Evolutionary conservation across 306 rosid genomes (phyloP), one percentile per base, ranked within the genome.

Genomic region (Heteromeles arbutifolia): DNA sequence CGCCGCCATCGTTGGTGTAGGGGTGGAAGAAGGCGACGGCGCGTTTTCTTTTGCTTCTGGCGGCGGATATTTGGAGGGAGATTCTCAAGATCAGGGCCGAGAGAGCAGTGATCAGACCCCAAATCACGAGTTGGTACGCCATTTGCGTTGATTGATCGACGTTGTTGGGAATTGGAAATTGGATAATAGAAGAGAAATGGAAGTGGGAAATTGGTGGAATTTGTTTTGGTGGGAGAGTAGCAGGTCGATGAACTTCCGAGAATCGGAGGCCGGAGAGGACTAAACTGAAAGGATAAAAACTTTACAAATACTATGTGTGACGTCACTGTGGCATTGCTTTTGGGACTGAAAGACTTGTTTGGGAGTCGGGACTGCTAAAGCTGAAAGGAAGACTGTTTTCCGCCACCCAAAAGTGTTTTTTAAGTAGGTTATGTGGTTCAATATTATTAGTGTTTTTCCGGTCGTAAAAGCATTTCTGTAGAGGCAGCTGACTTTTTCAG

Each of bases 21-120:
- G 97, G 99, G 69, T 95, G 97, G 87, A 95, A 92, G 92, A 92
- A 95, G 3, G 85, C 97, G n/a, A 95, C 81, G 28, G 93, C 95
- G 32, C 45, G 82, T 75, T 88, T 87, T 48, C 89, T 85, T 78
- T 41, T 87, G 56, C 79, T 52, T 43, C 93, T 81, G 21, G 87
- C 84, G 53, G 75, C 69, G 74, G 80, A 59, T 11, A 80, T 61
- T 8, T 65, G 71, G 29, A 43, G 59, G 45, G 77, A 34, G 50
- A 92, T n/a, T 68, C 76, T 80, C 43, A 84, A 19, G 52, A 76
- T 37, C 8, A 80, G 17, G 67, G 78, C 77, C 12, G 54, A 67
- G 4, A 84, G 32, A 7, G 59, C 80, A 54, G 90, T 69, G 80
- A 90, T 53, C 62, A 88, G 64, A 44, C 70, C 81, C 65, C 71